Evolutionary conservation across 2,329 filamentous ascomycete genomes (phyloP), one percentile per base, ranked within the genome.

Genomic region (Fusarium xyrophilum): DNA sequence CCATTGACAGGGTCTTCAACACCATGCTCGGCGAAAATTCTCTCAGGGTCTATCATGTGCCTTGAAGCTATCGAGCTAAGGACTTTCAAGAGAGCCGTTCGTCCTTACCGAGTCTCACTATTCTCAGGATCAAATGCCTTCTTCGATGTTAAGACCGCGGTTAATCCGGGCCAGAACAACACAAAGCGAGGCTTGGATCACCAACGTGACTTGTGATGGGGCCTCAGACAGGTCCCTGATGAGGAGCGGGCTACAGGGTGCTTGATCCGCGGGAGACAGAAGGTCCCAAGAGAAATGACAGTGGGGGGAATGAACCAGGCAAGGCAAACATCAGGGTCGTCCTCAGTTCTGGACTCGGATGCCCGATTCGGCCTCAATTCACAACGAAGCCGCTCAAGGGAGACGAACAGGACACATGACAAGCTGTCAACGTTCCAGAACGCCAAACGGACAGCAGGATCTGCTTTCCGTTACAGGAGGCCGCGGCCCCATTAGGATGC

Each of bases 171-270:
- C 67, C 54, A 69, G 71, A 63, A 71, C 62, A 67, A 69, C 53
- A 67, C 50, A 63, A 59, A 61, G 64, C 64, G 52, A 71, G 71
- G 71, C 69, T 63, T 68, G 55, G 65, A 56, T 63, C 51, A 54
- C 50, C 63, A 73, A 64, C 71, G 65, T 70, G 69, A 70, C 69
- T 69, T 63, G 68, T 60, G 63, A 73, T 73, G 68, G 70, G 59
- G 63, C 67, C 62, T 69, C 66, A 67, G 68, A 60, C 60, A 56
- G 54, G 68, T 69, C 57, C 60, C 60, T 71, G 67, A 60, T 67
- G 65, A 69, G 61, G 60, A 64, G 55, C 68, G 66, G 71, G 71
- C 56, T 69, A 65, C 71, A 68, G 68, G 65, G 70, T 61, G 70
- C 63, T 47, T 68, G 65, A 74, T 73, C 70, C 70, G 70, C 63